phyloP scores from a whole-genome alignment of 805 yeast species.

The Cyberlindnera mrakii region DNA sequence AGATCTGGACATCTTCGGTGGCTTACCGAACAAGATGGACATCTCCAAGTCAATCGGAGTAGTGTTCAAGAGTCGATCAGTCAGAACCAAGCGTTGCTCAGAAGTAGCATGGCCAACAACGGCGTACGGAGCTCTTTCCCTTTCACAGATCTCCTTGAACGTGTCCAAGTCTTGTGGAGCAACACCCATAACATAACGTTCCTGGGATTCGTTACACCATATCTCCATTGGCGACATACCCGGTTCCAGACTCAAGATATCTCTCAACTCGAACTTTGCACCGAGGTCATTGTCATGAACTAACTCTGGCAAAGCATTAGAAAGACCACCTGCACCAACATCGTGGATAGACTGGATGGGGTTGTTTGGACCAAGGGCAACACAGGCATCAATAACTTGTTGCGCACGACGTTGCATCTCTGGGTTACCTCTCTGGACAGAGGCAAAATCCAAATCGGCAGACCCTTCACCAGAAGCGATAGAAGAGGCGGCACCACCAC shows the following conservation, averaged over 20 bases:
- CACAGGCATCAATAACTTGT: slow-evolving; percentile 93
- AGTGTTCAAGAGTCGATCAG: slow-evolving; percentile 68
- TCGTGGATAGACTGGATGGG: slow-evolving; percentile 97
- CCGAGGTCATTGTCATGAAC: slow-evolving; percentile 97
- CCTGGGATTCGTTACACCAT: slow-evolving; percentile 99
- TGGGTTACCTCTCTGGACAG: slow-evolving; percentile 98
- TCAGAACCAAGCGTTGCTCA: slow-evolving; percentile 75
- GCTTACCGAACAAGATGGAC: slow-evolving; percentile 92
- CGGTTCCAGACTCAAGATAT: slow-evolving; percentile 85
- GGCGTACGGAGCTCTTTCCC: slow-evolving; percentile 95
- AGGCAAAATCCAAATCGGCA: slow-evolving; percentile 94
- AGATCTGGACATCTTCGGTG: slow-evolving; percentile 87
- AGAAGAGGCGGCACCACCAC: slow-evolving; percentile 99
- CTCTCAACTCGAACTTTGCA: slow-evolving; percentile 86
- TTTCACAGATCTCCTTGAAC: slow-evolving; percentile 76
- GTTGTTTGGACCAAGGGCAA: slow-evolving; percentile 63
- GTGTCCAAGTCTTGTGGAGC: slow-evolving; percentile 65
- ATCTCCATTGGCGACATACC: slow-evolving; percentile 99
- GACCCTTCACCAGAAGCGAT: slow-evolving; percentile 95
- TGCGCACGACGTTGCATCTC: slow-evolving; percentile 99
- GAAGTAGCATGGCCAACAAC: slow-evolving; percentile 92
- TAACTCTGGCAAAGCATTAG: slow-evolving; percentile 94
- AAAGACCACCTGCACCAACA: slow-evolving; percentile 99
- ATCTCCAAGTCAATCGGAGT: slow-evolving; percentile 94
- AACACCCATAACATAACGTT: slow-evolving; percentile 93